These are phyloP conservation scores for Trametes pubescens DNA, from an alignment of 1,284 basidiomycete species.

Conservation along the genomic window DNA sequence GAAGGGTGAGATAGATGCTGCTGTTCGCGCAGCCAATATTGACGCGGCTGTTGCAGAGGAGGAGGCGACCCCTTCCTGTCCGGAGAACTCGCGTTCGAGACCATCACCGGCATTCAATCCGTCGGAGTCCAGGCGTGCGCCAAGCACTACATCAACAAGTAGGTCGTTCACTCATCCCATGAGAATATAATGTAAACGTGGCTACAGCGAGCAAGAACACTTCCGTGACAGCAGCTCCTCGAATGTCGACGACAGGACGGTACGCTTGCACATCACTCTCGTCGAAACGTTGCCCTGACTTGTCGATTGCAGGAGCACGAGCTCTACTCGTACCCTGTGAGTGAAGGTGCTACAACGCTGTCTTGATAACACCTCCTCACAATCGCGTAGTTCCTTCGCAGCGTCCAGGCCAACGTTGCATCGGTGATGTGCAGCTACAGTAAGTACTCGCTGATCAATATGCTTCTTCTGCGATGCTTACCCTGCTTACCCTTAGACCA, in stretches of 20 bases:
- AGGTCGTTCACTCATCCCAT: slow-evolving; percentile 5
- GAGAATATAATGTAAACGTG: not conserved
- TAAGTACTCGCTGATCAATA: slow-evolving; percentile 35
- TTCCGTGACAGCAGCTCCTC: slow-evolving; percentile 60
- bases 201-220: slow-evolving; percentile 61
- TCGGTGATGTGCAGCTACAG: slow-evolving; percentile 79
- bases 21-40: not conserved
- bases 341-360: slow-evolving; percentile 19
- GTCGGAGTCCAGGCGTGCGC: slow-evolving; percentile 66
- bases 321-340: slow-evolving; percentile 59
- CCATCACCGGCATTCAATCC: slow-evolving; percentile 67
- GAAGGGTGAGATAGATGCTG: slow-evolving; percentile 55
- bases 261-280: slow-evolving; percentile 3
- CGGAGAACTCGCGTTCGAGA: slow-evolving; percentile 67
- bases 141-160: slow-evolving; percentile 71
- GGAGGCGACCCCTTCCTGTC: slow-evolving; percentile 70
- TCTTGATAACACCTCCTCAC: slow-evolving; percentile 20
- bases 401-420: slow-evolving; percentile 71
- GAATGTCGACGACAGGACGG: slow-evolving; percentile 71
- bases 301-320: slow-evolving; percentile 56
- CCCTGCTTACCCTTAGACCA: slow-evolving; percentile 45
- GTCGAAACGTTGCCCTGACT: not conserved
- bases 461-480: not conserved
- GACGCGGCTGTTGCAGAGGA: slow-evolving; percentile 44
- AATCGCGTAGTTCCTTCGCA: slow-evolving; percentile 59